Base-by-base conservation (phyloP, 2,329 filamentous ascomycete genomes). In the Curvularia spicifera region DNA sequence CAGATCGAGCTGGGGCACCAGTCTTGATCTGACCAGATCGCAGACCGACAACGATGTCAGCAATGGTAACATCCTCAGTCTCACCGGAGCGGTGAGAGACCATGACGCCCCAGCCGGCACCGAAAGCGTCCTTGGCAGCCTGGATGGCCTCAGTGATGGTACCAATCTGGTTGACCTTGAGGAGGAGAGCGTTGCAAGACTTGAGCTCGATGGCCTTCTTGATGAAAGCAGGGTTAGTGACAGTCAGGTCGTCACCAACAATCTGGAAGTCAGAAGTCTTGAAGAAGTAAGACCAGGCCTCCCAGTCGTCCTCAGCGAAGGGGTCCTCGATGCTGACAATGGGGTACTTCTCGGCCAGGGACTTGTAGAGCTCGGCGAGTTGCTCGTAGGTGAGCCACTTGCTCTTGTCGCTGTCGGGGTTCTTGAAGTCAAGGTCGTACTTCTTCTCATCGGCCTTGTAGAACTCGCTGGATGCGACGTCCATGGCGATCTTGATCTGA, bases 351-450 rank as follows among this genome's bases (percentile, higher is more conserved):
- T 89, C 86, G 78, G 87, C 85, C 63, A 99, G 89, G 46, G 88
- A 84, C 80, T 91, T 87, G 89, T 99, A 98, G 74, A 96, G 84
- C 76, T 90, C 88, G 78, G 95, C 94, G 64, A 99, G 90, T 84
- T 99, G 85, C 86, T 98, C 92, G 83, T 98, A 98, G 71, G 91
- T 97, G 85, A 99, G 85, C 95, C 95, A 98, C 88, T 99, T 98
- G 85, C 82, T 86, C 78, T 89, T 86, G 85, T 99, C 95, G 80
- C 90, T 95, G 66, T 98, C 90, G 76, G 95, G 94, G 89, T 99
- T 99, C 91, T 99, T 98, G 91, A 98, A 99, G 89, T 98, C 95
- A 68, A 99, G 87, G 79, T 99, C 95, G 87, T 99, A 99, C 87
- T 98, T 98, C 91, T 98, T 97, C 79, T 84, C 94, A 51, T 95